These are phyloP conservation scores for Biscutella laevigata DNA, from an alignment of 441 rosid genomes.

Conservation along the genomic window DNA sequence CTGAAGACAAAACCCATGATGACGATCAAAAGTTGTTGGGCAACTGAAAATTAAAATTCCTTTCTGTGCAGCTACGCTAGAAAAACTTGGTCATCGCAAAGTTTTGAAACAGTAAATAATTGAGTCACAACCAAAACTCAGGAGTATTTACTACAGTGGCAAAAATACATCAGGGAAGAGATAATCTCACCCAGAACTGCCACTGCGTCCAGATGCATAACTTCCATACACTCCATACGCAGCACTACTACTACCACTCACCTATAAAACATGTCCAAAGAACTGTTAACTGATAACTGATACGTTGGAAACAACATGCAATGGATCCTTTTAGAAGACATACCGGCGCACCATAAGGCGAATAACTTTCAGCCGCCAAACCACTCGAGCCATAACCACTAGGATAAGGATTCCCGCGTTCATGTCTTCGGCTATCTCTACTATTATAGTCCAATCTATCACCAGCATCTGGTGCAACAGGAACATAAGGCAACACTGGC, in stretches of 20 bases:
- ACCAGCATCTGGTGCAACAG: slow-evolving; percentile 50
- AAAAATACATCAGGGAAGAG: background rate
- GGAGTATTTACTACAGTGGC: too few relatives aligned
- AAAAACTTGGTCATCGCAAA: background rate
- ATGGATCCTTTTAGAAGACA: slow-evolving; percentile 9
- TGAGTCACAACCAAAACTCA: too few relatives aligned
- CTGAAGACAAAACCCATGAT: slow-evolving; percentile 52
- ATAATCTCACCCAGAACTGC: slow-evolving; percentile 64
- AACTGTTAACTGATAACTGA: background rate
- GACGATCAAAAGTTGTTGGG: slow-evolving; percentile 22
- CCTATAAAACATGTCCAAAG: slow-evolving; percentile 29
- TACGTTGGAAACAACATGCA: background rate
- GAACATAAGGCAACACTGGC: slow-evolving; percentile 83
- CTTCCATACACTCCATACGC: slow-evolving; percentile 79
- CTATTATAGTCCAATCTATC: slow-evolving; percentile 28
- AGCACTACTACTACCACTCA: slow-evolving; percentile 54
- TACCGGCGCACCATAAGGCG: slow-evolving; percentile 56
- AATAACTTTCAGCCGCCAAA: slow-evolving; percentile 48
- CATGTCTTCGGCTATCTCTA: slow-evolving; percentile 68
- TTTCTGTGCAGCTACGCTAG: background rate
- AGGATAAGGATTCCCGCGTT: slow-evolving; percentile 60
- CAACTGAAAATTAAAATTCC: background rate
- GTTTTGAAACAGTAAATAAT: background rate
- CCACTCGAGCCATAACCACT: slow-evolving; percentile 69
- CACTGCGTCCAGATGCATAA: slow-evolving; percentile 74